Conservation (phyloP, 495 filamentous ascomycete genomes). For the Penicillium coprophilum region DNA sequence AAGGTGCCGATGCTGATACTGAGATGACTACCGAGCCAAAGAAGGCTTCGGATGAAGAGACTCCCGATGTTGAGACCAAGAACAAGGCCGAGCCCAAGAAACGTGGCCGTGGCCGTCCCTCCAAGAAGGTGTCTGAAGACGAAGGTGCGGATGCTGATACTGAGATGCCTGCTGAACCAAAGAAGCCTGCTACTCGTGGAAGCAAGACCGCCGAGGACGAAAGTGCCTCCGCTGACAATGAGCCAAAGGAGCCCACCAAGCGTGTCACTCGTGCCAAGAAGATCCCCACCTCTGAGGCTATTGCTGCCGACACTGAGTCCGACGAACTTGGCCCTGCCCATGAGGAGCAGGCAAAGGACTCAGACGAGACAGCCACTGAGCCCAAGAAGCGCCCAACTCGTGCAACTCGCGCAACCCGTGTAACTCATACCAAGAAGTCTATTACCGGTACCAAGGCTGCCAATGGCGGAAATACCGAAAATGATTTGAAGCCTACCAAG, state of each 20-base stretch:
- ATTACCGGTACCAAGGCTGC: background rate
- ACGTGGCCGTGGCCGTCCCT: slow-evolving; percentile 38
- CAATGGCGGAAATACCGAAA: background rate
- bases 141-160: background rate
- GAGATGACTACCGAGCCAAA: background rate
- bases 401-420: background rate
- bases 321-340: background rate
- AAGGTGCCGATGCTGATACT: background rate
- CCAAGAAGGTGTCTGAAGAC: slow-evolving; percentile 20
- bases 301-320: background rate
- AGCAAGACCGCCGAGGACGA: background rate
- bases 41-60: background rate
- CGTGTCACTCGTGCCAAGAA: background rate
- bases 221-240: background rate
- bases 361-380: background rate
- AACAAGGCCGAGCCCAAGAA: slow-evolving; percentile 1
- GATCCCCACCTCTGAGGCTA: background rate
- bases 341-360: background rate
- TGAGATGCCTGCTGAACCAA: background rate
- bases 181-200: background rate
- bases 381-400: background rate
- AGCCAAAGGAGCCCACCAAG: background rate
- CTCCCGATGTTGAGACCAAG: background rate
- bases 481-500: background rate
- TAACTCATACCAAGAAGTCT: background rate